These are phyloP conservation scores for Monilinia polystroma DNA, from an alignment of 2,329 filamentous ascomycete genomes.

Conservation along the genomic window DNA sequence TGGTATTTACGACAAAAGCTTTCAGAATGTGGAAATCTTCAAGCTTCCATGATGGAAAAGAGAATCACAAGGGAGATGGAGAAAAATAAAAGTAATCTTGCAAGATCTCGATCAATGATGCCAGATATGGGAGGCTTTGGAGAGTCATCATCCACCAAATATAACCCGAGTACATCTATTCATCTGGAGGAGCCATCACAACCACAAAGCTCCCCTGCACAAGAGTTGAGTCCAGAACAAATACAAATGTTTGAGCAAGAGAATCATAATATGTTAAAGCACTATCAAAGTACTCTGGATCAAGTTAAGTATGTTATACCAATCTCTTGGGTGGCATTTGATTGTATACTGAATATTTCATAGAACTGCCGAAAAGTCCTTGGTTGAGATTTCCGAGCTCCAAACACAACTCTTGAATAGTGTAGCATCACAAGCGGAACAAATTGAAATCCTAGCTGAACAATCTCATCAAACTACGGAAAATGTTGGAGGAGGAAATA, in stretches of 20 bases:
- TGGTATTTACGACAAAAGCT: constrained; percentile 77
- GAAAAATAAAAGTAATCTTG: constrained; percentile 81
- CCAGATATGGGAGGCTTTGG: constrained; percentile 37
- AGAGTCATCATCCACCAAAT: constrained; percentile 28
- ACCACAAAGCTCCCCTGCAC: constrained; percentile 32
- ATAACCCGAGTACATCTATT: constrained; percentile 23
- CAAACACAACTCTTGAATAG: constrained; percentile 88
- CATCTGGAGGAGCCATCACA: constrained; percentile 31
- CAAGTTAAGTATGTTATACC: constrained; percentile 74
- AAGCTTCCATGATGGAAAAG: constrained; percentile 92
- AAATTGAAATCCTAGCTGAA: constrained; percentile 83
- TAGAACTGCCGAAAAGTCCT: constrained; percentile 83
- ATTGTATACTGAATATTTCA: constrained; percentile 25
- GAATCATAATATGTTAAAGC: constrained; percentile 87
- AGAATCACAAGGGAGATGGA: constrained; percentile 81
- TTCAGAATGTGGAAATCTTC: constrained; percentile 72
- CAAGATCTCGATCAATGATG: constrained; percentile 55
- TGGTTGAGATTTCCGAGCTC: constrained; percentile 88
- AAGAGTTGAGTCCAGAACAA: constrained; percentile 74
- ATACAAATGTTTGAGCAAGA: constrained; percentile 91
- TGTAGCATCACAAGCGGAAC: constrained; percentile 78
- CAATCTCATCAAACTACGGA: constrained; percentile 80
- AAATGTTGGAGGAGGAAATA: constrained; percentile 87
- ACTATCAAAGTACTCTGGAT: constrained; percentile 90
- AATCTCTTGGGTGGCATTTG: background rate